Evolutionary conservation across 352 stramenopile species (phyloP), one percentile per base, ranked within the genome.

Genomic region (Thraustotheca clavata): DNA sequence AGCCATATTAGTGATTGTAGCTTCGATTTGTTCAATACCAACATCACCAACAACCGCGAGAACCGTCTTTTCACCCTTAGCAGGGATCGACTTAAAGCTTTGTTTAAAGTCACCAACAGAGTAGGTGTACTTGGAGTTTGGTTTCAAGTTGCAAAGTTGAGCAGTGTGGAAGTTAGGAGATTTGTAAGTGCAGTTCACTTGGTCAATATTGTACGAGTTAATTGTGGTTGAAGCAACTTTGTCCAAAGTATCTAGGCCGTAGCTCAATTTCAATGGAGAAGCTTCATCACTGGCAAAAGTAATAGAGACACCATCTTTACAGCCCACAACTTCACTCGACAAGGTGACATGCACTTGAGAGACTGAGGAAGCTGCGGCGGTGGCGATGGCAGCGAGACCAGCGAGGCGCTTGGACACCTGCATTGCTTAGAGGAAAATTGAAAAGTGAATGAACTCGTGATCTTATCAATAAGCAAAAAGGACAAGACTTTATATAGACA

Each of bases 101-200:
- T 69, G 47, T 0, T 43, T 68, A 29, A 67, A 71, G 7, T 59
- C 57, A 31, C 71, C 72, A 59, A 81, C 76, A 12, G 63, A 79
- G 70, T 80, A 83, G 39, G 60, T 50, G 71, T 83, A 80, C 32
- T 71, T 70, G n/a, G 73, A 75, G 40, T 61, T 71, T 46, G 75
- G 65, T 1, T 32, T 60, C 3, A 80, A 57, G 29, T 76, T 50
- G 24, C 75, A 83, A 29, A 83, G 62, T 33, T 80, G 38, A 26
- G 75, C 73, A 12, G 75, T 83, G 54, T 83, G 75, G 40, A 83
- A 67, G 32, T 70, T 72, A 12, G 75, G 73, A 2, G 75, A 83
- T 63, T 61, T 40, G 71, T 83, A 83, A 24, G 65, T 71, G 69
- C 77, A 79, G 49, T 77, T 76, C 16, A 70, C 54, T 34, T 79